Base-by-base conservation (phyloP, 2,329 filamentous ascomycete genomes). In the Paecilomyces sp. region DNA sequence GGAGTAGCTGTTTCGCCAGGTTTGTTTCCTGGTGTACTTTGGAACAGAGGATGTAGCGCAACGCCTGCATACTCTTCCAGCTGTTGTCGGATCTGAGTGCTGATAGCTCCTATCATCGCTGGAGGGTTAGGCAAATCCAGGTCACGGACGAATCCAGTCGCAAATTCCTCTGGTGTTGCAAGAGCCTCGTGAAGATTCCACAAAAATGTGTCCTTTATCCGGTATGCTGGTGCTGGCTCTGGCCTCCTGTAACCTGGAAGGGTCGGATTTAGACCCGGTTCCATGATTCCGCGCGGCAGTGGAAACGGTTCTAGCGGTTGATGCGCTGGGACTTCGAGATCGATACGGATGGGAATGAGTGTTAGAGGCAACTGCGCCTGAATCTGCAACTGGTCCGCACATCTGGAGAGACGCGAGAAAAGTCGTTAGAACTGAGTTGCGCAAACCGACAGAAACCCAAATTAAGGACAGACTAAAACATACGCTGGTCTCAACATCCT, bases 181-280 rank as follows among this genome's bases (percentile, higher is more conserved):
- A 97, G 80, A 0, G 91, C 90, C 78, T 99, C 94, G 75, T 97
- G 93, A 13, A 99, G 82, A 69, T 99, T 99, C 94, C 94, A 99
- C 57, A 97, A 78, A 68, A 99, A 97, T n/a, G 90, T 89, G 68
- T 99, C 94, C 68, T 95, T 92, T 60, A 99, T 81, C 63, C 94
- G 86, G 75, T 92, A 97, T 2, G 91, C 89, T 0, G 92, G 87
- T 13, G 92, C 92, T 62, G 85, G 77, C 63, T 97, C 93, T 58
- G 89, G 89, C 58, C 84, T 82, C 68, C 88, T 88, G 77, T 95
- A 97, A 59, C 92, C 87, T 13, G 91, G 88, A 56, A 90, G 80
- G 4, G 85, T 85, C 61, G 89, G 86, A 70, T 96, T 77, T 60
- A 80, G 69, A 34, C 70, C 70, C 18, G 74, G 68, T 63, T 80